Base-by-base conservation (phyloP, 2,329 filamentous ascomycete genomes). In the Teratosphaeria gauchensis region DNA sequence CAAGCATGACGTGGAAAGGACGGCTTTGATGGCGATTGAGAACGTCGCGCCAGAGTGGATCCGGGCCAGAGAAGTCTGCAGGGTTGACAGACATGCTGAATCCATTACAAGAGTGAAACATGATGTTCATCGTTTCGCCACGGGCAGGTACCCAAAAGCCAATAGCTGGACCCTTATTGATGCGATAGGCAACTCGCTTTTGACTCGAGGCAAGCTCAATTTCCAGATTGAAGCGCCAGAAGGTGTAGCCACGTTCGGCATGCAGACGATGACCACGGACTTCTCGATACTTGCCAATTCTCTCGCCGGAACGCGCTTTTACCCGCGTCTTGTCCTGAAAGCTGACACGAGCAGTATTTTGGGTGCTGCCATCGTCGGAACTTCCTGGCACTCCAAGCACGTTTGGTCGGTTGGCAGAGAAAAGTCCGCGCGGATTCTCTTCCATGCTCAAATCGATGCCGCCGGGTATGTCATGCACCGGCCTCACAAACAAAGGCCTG, bases 101-200 rank as follows among this genome's bases (percentile, higher is more conserved):
- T 1, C 95, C 94, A 72, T 99, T 99, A 77, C 94, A 96, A 71
- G 89, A 96, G 76, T 97, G 84, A 76, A 96, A 99, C 91, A 97
- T 96, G 71, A 96, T 89, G 75, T 97, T 96, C 94, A 99, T 99
- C 2, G 88, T 84, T 71, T 95, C 82, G 16, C 85, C 87, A 55
- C 81, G 83, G 33, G 87, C 88, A 4, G 95, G 94, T 0, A 99
- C 90, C 92, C 94, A 99, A 72, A 99, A 99, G 1, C 88, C 90
- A 56, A 89, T 85, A 2, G 90, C 84, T 5, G 92, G 92, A 0
- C 94, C 92, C 53, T 87, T 82, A 69, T 99, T 99, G 77, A 99
- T 95, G 57, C 92, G 89, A 74, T 99, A 99, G 0, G 92, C 92
- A 63, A 99, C 88, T 46, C 92, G 87, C 67, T 92, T 84, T 73